A percentile compares a stretch with the other conserved stretches of the same genome.
phyloP scores from a whole-genome alignment of 768 basidiomycete species.

The Termitomyces sp. region DNA sequence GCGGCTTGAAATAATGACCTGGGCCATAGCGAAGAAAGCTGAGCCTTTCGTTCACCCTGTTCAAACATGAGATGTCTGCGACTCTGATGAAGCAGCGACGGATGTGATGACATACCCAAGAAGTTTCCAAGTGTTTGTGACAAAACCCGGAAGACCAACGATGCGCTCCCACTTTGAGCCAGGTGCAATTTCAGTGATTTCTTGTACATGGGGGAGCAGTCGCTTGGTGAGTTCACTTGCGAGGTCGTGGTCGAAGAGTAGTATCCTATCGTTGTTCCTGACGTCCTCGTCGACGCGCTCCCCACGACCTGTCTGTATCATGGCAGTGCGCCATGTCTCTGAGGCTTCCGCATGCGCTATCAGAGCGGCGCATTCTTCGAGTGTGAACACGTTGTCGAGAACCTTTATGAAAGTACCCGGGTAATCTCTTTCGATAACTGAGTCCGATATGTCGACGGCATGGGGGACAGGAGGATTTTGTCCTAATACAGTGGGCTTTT shows the following conservation, averaged over 20 bases:
- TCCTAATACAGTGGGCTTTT: neutral
- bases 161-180: constrained; percentile 25
- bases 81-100: no score
- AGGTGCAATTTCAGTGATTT: constrained; percentile 24
- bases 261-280: constrained; percentile 30
- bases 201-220: constrained; percentile 25
- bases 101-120: constrained; percentile 20
- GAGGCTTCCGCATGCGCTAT: constrained; percentile 22
- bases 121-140: constrained; percentile 28
- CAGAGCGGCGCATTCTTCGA: constrained; percentile 28
- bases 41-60: constrained; percentile 37
- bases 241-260: constrained; percentile 22
- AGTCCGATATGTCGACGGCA: constrained; percentile 21
- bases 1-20: constrained; percentile 35
- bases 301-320: constrained; percentile 17
- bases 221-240: constrained; percentile 25
- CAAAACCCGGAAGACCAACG: constrained; percentile 22
- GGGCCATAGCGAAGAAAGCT: constrained; percentile 39
- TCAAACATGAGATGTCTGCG: neutral
- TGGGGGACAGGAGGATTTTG: neutral
- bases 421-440: constrained; percentile 23
- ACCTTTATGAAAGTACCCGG: constrained; percentile 28
- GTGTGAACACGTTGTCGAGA: constrained; percentile 31
- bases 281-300: constrained; percentile 24
- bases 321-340: constrained; percentile 27